Evolutionary conservation across 2,329 filamentous ascomycete genomes (phyloP), one percentile per base, ranked within the genome.

Genomic region (Alternaria postmessia): DNA sequence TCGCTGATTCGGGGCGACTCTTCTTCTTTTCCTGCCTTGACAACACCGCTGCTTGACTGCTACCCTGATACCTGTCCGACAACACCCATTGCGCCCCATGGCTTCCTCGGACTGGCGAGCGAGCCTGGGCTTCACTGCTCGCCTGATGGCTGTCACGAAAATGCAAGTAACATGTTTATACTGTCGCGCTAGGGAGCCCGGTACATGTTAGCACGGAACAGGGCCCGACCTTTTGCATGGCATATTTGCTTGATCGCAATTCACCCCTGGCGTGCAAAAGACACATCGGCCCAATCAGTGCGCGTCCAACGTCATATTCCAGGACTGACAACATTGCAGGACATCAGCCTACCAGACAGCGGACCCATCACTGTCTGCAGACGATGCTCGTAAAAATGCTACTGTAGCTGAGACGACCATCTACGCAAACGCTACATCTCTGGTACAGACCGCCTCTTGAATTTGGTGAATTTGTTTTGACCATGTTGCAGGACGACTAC

Each of bases 331-430:
- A 12, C 53, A 38, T 47, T 42, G 46, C 68, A 87, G 85, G 61
- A 81, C 81, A 26, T 79, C 81, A 34, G 83, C 82, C 41, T 85
- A 83, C 64, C 81, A 83, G 69, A 74, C 72, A 52, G 77, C 78
- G 20, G 77, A 82, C 57, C 80, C 82, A 59, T 75, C 79, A 3
- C 78, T 81, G 28, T 79, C 79, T 11, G 77, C 82, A 54, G 71
- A 79, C 30, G 83, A 85, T 62, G 85, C 84, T 30, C 83, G 83
- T 55, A 78, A 81, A 34, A 81, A 86, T 63, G 92, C 91, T 20
- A 89, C 90, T 70, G 77, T 84, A 47, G 80, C 88, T 41, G 93
- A 96, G 77, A 86, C 85, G 46, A 82, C 85, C 11, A 87, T 88
- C 12, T 91, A 88, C 67, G 83, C 86, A 43, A 78, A 80, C 42